Evolutionary conservation across 1,284 basidiomycete species (phyloP).

Genomic region (Trametes versicolor): DNA sequence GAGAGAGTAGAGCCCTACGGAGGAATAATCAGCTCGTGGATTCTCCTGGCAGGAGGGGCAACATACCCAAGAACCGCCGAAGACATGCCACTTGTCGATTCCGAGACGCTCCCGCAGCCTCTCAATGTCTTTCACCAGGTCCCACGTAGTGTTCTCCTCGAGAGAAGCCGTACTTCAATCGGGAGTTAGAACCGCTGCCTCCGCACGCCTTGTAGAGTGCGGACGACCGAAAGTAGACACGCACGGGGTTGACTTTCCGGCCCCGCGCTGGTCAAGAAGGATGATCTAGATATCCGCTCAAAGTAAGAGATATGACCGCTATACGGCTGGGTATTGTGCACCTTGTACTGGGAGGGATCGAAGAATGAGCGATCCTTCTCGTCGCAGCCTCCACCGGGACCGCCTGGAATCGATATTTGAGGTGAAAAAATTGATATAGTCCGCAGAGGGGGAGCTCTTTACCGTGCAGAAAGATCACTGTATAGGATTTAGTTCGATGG

Average conservation of each 20-base stretch:
- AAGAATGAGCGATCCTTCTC: conserved; percentile 80
- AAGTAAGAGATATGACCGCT: neutral
- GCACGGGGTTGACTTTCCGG: conserved; percentile 87
- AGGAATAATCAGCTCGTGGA: neutral
- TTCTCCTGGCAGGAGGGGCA: neutral
- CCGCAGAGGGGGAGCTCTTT: neutral
- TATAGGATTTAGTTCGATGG: neutral
- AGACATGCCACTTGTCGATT: conserved; percentile 89
- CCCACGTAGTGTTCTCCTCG: conserved; percentile 95
- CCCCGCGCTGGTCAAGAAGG: conserved; percentile 86
- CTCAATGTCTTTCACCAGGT: conserved; percentile 92
- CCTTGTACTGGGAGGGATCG: conserved; percentile 87
- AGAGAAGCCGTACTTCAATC: conserved; percentile 71
- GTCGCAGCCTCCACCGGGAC: conserved; percentile 80
- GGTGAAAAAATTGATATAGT: too few relatives aligned
- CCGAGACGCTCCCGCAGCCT: conserved; percentile 76
- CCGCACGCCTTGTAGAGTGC: neutral
- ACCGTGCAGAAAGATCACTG: conserved; percentile 89
- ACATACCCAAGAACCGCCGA: conserved; percentile 89
- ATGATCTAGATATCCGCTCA: conserved; percentile 60
- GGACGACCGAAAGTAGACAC: conserved; percentile 35
- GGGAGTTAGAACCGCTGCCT: neutral
- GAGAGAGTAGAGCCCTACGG: conserved; percentile 91
- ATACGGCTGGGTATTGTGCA: conserved; percentile 32
- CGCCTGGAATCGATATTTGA: conserved; percentile 54